Evolutionary conservation across 305 asterid species (phyloP).

Genomic region (Solanum hybrid): DNA sequence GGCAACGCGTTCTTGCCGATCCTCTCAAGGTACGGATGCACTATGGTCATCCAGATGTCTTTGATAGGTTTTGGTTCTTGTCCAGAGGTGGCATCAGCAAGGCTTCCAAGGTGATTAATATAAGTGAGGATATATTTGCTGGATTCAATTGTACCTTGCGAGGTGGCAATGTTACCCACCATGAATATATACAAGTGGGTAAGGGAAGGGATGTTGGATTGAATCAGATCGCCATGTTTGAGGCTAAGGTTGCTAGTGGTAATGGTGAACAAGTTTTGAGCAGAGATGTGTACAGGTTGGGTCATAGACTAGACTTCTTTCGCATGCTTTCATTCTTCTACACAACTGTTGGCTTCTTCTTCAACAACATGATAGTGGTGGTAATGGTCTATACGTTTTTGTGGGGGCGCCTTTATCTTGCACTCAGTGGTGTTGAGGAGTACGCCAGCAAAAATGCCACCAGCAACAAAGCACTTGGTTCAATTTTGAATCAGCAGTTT

Average conservation of each 20-base stretch:
- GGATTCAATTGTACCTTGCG: conserved; percentile 91
- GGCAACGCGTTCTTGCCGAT: conserved; percentile 85
- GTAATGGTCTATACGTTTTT: conserved; percentile 67
- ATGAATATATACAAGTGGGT: conserved; percentile 93
- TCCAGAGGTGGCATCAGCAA: conserved; percentile 94
- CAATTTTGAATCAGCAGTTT: conserved; percentile 86
- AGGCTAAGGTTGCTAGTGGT: conserved; percentile 95
- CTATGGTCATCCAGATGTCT: conserved; percentile 94
- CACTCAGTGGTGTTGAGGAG: conserved; percentile 77
- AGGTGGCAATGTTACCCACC: conserved; percentile 95
- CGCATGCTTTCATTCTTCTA: conserved; percentile 96
- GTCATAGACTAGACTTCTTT: conserved; percentile 89
- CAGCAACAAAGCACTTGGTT: conserved; percentile 71
- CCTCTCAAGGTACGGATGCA: conserved; percentile 94
- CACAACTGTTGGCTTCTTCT: conserved; percentile 79
- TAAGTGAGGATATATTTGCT: conserved; percentile 93
- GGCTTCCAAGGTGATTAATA: conserved; percentile 88
- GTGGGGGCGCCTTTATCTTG: conserved; percentile 91
- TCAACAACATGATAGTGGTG: conserved; percentile 79
- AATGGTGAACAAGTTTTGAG: conserved; percentile 91
- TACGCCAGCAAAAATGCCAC: conserved; percentile 31
- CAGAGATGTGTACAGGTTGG: conserved; percentile 84
- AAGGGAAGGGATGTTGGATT: conserved; percentile 96
- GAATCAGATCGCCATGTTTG: conserved; percentile 94
- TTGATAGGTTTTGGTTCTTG: conserved; percentile 90